Evolutionary conservation across 305 asterid genomes (phyloP).

Genomic region (Solanum hybrid): DNA sequence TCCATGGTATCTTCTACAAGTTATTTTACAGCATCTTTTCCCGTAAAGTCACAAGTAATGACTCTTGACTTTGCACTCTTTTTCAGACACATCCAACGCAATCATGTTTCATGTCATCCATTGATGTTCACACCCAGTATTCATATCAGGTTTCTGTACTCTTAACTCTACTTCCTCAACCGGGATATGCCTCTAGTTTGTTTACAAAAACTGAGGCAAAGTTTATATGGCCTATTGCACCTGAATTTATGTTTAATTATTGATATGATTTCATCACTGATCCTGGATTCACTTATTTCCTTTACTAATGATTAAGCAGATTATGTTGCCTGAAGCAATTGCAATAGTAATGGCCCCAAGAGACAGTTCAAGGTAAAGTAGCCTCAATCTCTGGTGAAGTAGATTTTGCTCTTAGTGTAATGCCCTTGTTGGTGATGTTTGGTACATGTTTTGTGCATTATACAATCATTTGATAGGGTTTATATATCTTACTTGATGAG

Average conservation of each 20-base stretch:
- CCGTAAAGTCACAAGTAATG: conserved; percentile 5
- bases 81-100: conserved; percentile 98
- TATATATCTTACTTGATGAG: not conserved
- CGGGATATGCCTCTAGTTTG: not conserved
- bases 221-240: not conserved
- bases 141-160: conserved; percentile 70
- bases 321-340: conserved; percentile 94
- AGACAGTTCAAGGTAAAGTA: conserved; percentile 60
- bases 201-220: not conserved
- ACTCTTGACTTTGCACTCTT: conserved; percentile 16
- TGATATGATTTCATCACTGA: not conserved
- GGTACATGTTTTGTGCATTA: not conserved
- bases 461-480: not conserved
- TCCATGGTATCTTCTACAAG: not conserved
- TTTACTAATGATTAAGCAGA: conserved; percentile 35
- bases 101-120: conserved; percentile 97
- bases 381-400: not conserved
- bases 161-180: conserved; percentile 3
- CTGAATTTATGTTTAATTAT: not conserved
- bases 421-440: not conserved
- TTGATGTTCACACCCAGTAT: conserved; percentile 94
- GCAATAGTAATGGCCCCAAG: conserved; percentile 98
- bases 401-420: not conserved
- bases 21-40: not conserved
- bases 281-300: not conserved